Conservation (phyloP, 2,329 filamentous ascomycete genomes). For the Diaporthe citriasiana region DNA sequence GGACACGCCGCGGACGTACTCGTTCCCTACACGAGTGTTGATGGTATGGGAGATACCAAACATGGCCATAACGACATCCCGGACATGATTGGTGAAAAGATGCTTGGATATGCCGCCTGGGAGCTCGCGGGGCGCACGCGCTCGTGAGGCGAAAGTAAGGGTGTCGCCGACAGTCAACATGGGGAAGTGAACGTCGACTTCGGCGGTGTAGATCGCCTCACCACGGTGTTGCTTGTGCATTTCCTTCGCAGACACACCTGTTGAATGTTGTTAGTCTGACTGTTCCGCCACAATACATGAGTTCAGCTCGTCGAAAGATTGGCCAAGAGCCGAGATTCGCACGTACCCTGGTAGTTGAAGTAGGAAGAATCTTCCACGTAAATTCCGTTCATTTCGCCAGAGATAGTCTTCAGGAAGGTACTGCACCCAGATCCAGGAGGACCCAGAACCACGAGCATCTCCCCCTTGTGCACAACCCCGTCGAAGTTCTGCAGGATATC, state of each 20-base stretch:
- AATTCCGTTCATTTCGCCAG: conserved; percentile 87
- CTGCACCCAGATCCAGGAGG: conserved; percentile 83
- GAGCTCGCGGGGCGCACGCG: conserved; percentile 73
- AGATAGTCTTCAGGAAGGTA: conserved; percentile 86
- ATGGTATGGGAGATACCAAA: conserved; percentile 81
- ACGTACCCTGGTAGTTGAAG: conserved; percentile 84
- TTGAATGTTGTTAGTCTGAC: neutral
- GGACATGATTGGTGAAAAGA: conserved; percentile 72
- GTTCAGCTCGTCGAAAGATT: neutral
- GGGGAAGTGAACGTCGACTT: conserved; percentile 87
- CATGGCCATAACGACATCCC: conserved; percentile 82
- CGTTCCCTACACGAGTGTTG: conserved; percentile 81
- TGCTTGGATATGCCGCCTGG: conserved; percentile 69
- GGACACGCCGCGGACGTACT: conserved; percentile 80
- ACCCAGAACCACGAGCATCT: conserved; percentile 83
- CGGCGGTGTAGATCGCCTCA: conserved; percentile 89
- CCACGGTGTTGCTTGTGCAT: conserved; percentile 86
- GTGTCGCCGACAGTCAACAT: conserved; percentile 84
- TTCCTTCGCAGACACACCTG: conserved; percentile 75
- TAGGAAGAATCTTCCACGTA: conserved; percentile 77
- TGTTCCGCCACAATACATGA: neutral
- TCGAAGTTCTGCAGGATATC: conserved; percentile 79
- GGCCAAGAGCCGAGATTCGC: neutral
- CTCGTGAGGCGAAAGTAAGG: conserved; percentile 80
- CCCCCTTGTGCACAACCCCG: conserved; percentile 76